phyloP scores from a whole-genome alignment of 306 rosid genomes.

The Prunus kanzakura region DNA sequence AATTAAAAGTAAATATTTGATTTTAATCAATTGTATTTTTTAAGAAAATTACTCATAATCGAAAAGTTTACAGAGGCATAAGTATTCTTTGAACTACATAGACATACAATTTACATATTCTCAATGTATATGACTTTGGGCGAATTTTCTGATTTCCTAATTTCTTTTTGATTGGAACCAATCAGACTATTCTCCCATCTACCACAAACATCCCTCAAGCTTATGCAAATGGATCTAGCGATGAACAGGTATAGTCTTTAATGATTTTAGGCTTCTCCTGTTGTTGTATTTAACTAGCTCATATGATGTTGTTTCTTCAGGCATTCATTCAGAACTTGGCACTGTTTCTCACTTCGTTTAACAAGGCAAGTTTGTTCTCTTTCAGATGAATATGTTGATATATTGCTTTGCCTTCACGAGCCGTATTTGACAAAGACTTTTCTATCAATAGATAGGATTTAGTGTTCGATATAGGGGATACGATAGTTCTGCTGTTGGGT shows the following conservation, averaged over 20 bases:
- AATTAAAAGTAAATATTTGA: background rate
- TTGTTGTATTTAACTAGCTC: background rate
- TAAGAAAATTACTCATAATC: background rate
- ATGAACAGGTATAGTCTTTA: constrained; percentile 67
- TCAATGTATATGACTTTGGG: background rate
- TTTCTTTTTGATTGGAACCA: constrained; percentile 4
- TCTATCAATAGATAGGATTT: background rate
- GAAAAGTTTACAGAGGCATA: background rate
- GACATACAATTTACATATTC: background rate
- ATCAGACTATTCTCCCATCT: constrained; percentile 70
- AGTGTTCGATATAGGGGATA: background rate
- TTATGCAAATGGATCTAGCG: constrained; percentile 77
- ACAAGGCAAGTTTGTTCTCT: constrained; percentile 49
- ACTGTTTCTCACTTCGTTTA: constrained; percentile 86
- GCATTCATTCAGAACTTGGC: constrained; percentile 95
- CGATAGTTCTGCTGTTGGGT: background rate
- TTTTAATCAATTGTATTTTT: background rate
- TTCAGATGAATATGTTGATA: background rate
- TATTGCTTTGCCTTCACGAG: background rate
- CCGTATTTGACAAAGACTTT: background rate
- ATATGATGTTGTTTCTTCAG: constrained; percentile 34
- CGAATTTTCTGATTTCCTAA: background rate
- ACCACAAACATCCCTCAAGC: constrained; percentile 87
- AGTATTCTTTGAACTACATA: background rate
- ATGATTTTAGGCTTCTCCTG: background rate